Evolutionary conservation across 352 stramenopile species (phyloP).

Genomic region (Achlya hypogyna): DNA sequence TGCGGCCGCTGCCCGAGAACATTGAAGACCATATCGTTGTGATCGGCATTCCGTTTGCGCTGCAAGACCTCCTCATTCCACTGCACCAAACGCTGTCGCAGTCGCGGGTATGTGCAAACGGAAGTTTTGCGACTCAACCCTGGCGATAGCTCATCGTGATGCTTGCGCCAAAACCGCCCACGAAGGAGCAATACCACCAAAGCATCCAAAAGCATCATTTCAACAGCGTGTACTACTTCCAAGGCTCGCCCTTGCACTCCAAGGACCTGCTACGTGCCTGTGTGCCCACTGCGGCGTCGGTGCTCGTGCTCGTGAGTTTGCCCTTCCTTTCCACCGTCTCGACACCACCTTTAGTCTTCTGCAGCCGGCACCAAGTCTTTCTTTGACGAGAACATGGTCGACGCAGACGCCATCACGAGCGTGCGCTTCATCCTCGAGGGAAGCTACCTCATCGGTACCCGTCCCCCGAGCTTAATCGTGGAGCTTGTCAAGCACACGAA

Average conservation of each 20-base stretch:
- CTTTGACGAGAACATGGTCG: constrained; percentile 71
- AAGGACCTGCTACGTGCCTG: constrained; percentile 56
- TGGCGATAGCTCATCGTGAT: constrained; percentile 9
- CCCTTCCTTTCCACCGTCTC: constrained; percentile 8
- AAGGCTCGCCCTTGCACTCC: constrained; percentile 67
- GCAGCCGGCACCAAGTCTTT: constrained; percentile 23
- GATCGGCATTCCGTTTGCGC: constrained; percentile 5
- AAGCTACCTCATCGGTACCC: constrained; percentile 37
- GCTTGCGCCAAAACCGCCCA: not conserved
- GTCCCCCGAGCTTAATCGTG: constrained; percentile 55
- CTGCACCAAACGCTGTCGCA: not conserved
- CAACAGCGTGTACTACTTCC: constrained; percentile 52
- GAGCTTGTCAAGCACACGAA: constrained; percentile 66
- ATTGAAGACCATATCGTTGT: constrained; percentile 10
- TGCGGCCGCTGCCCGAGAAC: not conserved
- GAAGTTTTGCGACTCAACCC: not conserved
- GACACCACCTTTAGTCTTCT: not conserved
- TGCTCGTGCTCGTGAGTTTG: constrained; percentile 47
- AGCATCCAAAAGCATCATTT: not conserved
- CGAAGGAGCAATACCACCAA: not conserved
- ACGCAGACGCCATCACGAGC: constrained; percentile 72
- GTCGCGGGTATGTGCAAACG: not conserved
- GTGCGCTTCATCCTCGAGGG: constrained; percentile 69
- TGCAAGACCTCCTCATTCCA: constrained; percentile 7
- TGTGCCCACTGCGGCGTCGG: constrained; percentile 42